A percentile compares a stretch with the other conserved stretches of the same genome.
Evolutionary conservation across 179 eudicot species (phyloP).

Genomic region (Amaranthus tricolor): DNA sequence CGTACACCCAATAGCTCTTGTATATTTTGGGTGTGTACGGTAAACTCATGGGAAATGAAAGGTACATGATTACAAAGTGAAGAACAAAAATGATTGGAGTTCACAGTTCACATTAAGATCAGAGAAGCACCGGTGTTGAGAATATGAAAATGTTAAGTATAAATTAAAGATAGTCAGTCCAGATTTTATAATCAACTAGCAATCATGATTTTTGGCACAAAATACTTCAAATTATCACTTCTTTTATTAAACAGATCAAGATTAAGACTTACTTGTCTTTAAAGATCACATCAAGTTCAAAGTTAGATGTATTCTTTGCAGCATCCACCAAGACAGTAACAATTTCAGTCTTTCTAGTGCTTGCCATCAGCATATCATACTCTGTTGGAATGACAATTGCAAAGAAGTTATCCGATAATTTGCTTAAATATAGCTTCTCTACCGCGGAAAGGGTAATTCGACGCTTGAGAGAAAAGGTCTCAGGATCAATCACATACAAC

Average conservation of each 20-base stretch:
- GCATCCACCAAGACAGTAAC: conserved; percentile 70
- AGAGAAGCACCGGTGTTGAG: neutral
- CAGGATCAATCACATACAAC: conserved; percentile 77
- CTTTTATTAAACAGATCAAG: neutral
- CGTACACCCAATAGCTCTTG: too few relatives aligned
- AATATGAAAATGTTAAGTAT: neutral
- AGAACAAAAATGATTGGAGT: neutral
- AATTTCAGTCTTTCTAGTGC: conserved; percentile 88
- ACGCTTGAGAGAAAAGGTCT: conserved; percentile 65
- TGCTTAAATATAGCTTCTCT: conserved; percentile 82
- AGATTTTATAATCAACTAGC: neutral
- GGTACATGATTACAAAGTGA: neutral
- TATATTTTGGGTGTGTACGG: neutral
- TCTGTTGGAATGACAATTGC: conserved; percentile 85
- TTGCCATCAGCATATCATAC: conserved; percentile 89
- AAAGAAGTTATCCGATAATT: conserved; percentile 75
- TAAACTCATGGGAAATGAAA: neutral
- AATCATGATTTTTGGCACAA: neutral
- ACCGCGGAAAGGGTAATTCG: conserved; percentile 84
- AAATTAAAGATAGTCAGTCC: neutral
- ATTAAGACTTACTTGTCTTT: conserved; percentile 56
- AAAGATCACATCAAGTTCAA: conserved; percentile 67
- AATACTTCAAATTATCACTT: neutral
- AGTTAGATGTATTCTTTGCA: conserved; percentile 64
- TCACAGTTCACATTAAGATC: neutral